phyloP scores from a whole-genome alignment of 2,329 filamentous ascomycete genomes.

The Stenocarpella maydis region DNA sequence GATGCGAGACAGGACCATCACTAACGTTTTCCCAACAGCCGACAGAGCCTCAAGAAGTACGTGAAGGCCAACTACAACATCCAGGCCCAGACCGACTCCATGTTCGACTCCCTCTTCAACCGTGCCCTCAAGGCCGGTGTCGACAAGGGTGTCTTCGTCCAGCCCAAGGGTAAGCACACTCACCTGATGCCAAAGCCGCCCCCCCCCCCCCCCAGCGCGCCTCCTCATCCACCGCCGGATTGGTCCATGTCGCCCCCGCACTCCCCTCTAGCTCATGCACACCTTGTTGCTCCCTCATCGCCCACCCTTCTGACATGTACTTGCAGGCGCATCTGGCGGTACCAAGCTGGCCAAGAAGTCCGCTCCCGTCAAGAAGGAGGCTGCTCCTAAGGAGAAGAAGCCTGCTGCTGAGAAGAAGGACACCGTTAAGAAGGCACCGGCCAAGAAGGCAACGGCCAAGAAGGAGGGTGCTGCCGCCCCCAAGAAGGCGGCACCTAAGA shows the following conservation, averaged over 20 bases:
- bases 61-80: slow-evolving; percentile 63
- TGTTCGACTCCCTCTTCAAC: slow-evolving; percentile 82
- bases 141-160: slow-evolving; percentile 85
- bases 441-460: slow-evolving; percentile 44
- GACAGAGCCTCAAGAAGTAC: slow-evolving; percentile 69
- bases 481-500: slow-evolving; percentile 57
- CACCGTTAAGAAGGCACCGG: slow-evolving; percentile 49
- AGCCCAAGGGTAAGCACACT: slow-evolving; percentile 78
- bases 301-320: background rate
- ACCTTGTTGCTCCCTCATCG: background rate
- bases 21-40: slow-evolving; percentile 51
- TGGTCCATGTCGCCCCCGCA: slow-evolving; percentile 9
- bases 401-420: slow-evolving; percentile 42
- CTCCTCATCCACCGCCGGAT: background rate
- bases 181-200: slow-evolving; percentile 37
- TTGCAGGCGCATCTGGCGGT: slow-evolving; percentile 79
- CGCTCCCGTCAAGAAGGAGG: slow-evolving; percentile 45
- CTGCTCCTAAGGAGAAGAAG: slow-evolving; percentile 44
- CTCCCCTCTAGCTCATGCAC: slow-evolving; percentile 21
- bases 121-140: slow-evolving; percentile 83
- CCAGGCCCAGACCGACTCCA: slow-evolving; percentile 54
- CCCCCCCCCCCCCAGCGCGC: background rate
- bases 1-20: slow-evolving; percentile 24
- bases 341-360: slow-evolving; percentile 77
- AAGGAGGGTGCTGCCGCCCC: slow-evolving; percentile 47